Evolutionary conservation across 2,329 filamentous ascomycete species (phyloP), one percentile per base, ranked within the genome.

Genomic region (Botrytis hyacinthi): DNA sequence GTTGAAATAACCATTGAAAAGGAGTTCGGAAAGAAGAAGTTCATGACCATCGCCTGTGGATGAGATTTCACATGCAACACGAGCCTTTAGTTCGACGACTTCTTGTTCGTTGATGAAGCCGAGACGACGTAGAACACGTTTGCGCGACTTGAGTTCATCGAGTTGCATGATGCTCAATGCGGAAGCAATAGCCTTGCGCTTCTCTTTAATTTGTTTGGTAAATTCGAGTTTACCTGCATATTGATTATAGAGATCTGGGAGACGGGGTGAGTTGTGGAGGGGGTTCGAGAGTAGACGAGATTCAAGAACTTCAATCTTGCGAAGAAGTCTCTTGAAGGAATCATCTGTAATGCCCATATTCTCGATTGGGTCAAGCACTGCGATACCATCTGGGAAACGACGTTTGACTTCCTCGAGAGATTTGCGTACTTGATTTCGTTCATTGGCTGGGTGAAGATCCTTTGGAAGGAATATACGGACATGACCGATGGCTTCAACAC

Each of bases 1-100:
- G 81, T 98, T 99, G 88, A 99, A 99, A 87, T 98, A 98, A 57
- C 95, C 90, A 82, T 98, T 97, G 83, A 99, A 98, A 0, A 99
- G 88, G 42, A 99, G 87, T 83, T 99, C 96, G 20, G 93, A 94
- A 8, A 99, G 88, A 76, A 99, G 90, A 60, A 99, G 86, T 82
- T 99, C 97, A 80, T 99, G 96, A 51, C 95, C 96, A 78, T 91
- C 89, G 2, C 81, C 81, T 5, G 89, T 91, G 0, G 95, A 97
- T 76, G 94, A 97, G 77, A 99, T 98, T 84, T 99, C 95, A 83
- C 96, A 99, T 2, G 96, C 96, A 4, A 98, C 97, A 73, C 97
- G 93, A 18, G 95, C 96, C 84, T 99, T 99, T 80, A 98, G 89
- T 84, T 98, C 93, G 14, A 99, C 95, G 1, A 99, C 95, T 81